Evolutionary conservation across 208 protist genomes (phyloP).

Genomic region (Entamoeba dispar): DNA sequence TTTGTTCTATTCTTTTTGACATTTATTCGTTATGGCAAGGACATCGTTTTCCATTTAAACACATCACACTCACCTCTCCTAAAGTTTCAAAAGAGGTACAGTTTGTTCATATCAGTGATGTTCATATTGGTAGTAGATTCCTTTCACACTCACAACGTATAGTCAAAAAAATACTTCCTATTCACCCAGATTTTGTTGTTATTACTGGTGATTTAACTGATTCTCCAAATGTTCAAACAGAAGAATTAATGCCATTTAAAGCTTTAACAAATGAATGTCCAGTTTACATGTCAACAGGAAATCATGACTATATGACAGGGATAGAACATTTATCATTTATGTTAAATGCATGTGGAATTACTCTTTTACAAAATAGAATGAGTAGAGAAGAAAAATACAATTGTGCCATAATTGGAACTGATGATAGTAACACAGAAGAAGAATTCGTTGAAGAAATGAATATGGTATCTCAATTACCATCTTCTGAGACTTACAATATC

Average conservation of each 20-base stretch:
- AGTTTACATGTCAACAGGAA: neutral
- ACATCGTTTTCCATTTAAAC: neutral
- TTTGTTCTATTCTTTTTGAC: neutral
- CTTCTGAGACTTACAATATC: neutral
- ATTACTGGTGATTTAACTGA: neutral
- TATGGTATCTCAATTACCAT: neutral
- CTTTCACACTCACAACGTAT: neutral
- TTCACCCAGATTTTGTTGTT: neutral
- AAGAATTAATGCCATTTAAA: neutral
- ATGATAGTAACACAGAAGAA: neutral
- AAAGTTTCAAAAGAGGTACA: neutral
- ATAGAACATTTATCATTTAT: neutral
- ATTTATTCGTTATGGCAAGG: neutral
- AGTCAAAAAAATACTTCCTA: neutral
- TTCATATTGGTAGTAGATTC: neutral
- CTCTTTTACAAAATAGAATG: neutral
- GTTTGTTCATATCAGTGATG: neutral
- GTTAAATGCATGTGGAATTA: neutral
- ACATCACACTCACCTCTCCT: neutral
- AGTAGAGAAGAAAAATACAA: neutral
- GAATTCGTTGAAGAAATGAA: neutral
- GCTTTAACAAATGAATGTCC: neutral
- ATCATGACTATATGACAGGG: neutral
- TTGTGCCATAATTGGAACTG: neutral
- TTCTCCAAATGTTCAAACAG: neutral